These are phyloP conservation scores for Corylus avellana DNA, from an alignment of 306 rosid genomes.

Conservation along the genomic window DNA sequence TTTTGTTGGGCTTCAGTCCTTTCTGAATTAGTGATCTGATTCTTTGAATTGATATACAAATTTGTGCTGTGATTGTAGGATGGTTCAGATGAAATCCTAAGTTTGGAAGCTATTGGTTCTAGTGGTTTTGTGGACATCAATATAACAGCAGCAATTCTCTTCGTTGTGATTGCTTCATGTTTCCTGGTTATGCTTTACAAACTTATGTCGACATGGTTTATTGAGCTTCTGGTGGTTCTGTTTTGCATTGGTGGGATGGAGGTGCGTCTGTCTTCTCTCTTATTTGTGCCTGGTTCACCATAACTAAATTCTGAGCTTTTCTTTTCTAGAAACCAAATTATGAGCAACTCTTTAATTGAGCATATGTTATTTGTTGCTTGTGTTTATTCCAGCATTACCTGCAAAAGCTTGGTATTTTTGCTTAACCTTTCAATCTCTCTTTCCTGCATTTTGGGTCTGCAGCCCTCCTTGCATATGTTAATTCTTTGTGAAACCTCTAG, in stretches of 20 bases:
- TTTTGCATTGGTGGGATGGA: slow-evolving; percentile 94
- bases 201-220: slow-evolving; percentile 87
- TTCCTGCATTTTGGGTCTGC: neutral
- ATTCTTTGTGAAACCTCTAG: neutral
- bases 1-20: slow-evolving; percentile 13
- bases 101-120: slow-evolving; percentile 58
- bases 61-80: slow-evolving; percentile 54
- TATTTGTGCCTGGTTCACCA: slow-evolving; percentile 17
- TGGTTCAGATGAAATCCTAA: slow-evolving; percentile 67
- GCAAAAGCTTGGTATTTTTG: slow-evolving; percentile 15
- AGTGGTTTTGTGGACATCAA: slow-evolving; percentile 77
- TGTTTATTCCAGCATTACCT: slow-evolving; percentile 1
- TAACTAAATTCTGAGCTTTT: slow-evolving; percentile 11
- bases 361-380: neutral
- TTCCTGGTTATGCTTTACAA: slow-evolving; percentile 91
- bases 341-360: slow-evolving; percentile 2
- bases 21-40: slow-evolving; percentile 15
- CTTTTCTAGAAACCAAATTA: slow-evolving; percentile 9
- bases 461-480: neutral
- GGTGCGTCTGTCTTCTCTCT: slow-evolving; percentile 49
- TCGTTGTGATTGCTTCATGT: slow-evolving; percentile 90
- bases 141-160: slow-evolving; percentile 77
- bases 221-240: slow-evolving; percentile 90
- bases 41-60: slow-evolving; percentile 16
- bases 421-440: neutral